Percentiles rank a stretch among this genome's conserved stretches.
Conservation (phyloP, 805 yeast genomes). For the Danielia reshetovae region DNA sequence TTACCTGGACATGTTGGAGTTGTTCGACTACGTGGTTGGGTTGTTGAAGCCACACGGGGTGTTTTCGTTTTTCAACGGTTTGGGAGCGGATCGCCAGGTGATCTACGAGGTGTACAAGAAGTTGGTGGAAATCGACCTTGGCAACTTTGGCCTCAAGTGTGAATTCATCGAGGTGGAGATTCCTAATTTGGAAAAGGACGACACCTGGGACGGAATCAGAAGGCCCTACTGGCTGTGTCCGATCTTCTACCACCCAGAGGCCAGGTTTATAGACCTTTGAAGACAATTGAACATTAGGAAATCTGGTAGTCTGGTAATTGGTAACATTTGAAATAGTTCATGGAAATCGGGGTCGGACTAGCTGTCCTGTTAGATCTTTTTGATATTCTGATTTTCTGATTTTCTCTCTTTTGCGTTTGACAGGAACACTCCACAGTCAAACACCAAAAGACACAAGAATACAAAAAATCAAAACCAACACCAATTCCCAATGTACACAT, state of each 20-base stretch:
- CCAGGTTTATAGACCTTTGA: constrained; percentile 37
- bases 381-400: no score
- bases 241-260: constrained; percentile 63
- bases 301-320: no score
- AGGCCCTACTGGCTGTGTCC: constrained; percentile 70
- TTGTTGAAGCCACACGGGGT: constrained; percentile 76
- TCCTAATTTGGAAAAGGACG: constrained; percentile 36
- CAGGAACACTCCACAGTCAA: no score
- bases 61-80: constrained; percentile 89
- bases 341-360: no score
- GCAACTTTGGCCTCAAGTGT: constrained; percentile 71
- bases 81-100: constrained; percentile 46
- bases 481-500: no score
- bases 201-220: constrained; percentile 59
- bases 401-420: no score
- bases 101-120: constrained; percentile 69
- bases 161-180: constrained; percentile 48
- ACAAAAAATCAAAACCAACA: no score
- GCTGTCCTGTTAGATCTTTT: no score
- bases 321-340: no score
- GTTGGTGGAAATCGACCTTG: constrained; percentile 75
- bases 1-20: constrained; percentile 80
- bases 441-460: no score
- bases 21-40: constrained; percentile 80
- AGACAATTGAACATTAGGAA: constrained; percentile 14